Percentiles rank a stretch among this genome's conserved stretches.
These are phyloP conservation scores for Pilatotrama ljubarskyi DNA, from an alignment of 768 basidiomycete species.

Conservation along the genomic window DNA sequence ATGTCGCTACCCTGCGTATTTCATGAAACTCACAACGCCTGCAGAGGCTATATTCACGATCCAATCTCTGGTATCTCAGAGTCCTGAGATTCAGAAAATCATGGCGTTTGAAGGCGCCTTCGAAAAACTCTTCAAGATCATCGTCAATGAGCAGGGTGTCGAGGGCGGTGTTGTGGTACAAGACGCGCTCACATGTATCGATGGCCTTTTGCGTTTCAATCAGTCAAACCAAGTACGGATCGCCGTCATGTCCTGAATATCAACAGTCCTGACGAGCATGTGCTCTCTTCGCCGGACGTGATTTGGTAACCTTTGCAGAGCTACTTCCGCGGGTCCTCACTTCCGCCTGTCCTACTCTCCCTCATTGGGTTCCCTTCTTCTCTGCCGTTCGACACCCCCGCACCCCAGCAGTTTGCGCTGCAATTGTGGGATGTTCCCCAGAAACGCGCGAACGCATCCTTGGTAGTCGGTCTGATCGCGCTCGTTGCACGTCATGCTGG, in stretches of 20 bases:
- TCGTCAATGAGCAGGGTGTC: slow-evolving; percentile 85
- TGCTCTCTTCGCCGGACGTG: slow-evolving; percentile 18
- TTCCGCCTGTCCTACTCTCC: slow-evolving; percentile 66
- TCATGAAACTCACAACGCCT: background rate
- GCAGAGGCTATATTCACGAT: slow-evolving; percentile 82
- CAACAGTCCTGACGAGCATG: slow-evolving; percentile 12
- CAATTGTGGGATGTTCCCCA: slow-evolving; percentile 92
- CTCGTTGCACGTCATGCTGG: slow-evolving; percentile 57
- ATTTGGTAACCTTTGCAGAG: slow-evolving; percentile 53
- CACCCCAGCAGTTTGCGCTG: slow-evolving; percentile 88
- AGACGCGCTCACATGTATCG: slow-evolving; percentile 83
- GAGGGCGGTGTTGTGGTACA: slow-evolving; percentile 88
- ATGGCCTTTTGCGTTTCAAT: slow-evolving; percentile 88
- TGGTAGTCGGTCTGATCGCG: slow-evolving; percentile 83
- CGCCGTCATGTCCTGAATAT: slow-evolving; percentile 16
- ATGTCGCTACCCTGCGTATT: background rate
- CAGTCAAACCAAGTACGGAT: slow-evolving; percentile 82
- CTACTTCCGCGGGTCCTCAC: slow-evolving; percentile 89
- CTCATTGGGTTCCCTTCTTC: slow-evolving; percentile 71
- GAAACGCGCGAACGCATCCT: slow-evolving; percentile 75
- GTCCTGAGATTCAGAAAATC: slow-evolving; percentile 93
- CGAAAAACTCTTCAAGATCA: slow-evolving; percentile 89
- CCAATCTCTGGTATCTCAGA: slow-evolving; percentile 79
- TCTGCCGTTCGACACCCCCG: slow-evolving; percentile 53
- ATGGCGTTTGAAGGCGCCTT: slow-evolving; percentile 97